Conservation (phyloP, 2,329 filamentous ascomycete genomes). For the Alternaria ethzedia region DNA sequence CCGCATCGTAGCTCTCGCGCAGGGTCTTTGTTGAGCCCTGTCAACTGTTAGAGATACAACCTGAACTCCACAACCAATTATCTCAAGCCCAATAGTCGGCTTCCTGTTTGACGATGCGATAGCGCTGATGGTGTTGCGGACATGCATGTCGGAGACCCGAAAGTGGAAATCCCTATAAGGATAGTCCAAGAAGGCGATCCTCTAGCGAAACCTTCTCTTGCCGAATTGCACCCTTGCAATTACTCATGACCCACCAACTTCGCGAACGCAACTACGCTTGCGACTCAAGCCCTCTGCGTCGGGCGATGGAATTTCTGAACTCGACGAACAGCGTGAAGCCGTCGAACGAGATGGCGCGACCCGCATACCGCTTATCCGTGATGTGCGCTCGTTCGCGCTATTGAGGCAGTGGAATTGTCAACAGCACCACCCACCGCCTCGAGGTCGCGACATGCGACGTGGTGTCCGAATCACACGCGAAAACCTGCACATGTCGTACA, state of each 20-base stretch:
- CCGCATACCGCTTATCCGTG: not conserved
- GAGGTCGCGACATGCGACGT: not conserved
- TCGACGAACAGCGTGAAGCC: not conserved
- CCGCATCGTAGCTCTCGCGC: not conserved
- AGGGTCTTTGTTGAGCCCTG: not conserved
- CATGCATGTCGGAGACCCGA: conserved; percentile 10
- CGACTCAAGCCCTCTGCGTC: not conserved
- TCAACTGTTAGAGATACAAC: not conserved
- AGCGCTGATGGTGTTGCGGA: conserved; percentile 8
- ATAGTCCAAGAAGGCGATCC: conserved; percentile 1
- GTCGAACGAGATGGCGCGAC: not conserved
- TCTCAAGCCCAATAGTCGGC: not conserved
- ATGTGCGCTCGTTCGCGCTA: not conserved
- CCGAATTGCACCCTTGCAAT: conserved; percentile 8
- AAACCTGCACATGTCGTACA: not conserved
- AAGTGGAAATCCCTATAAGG: conserved; percentile 1
- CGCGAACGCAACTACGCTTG: not conserved
- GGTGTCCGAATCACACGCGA: not conserved
- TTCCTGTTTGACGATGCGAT: not conserved
- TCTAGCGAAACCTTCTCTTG: conserved; percentile 12
- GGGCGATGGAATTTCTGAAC: not conserved
- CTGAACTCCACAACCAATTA: not conserved
- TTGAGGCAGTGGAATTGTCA: not conserved
- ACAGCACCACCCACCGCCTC: not conserved
- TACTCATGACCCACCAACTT: conserved; percentile 2